phyloP scores from a whole-genome alignment of 1,284 basidiomycete genomes.

The Chalciporus sp. region DNA sequence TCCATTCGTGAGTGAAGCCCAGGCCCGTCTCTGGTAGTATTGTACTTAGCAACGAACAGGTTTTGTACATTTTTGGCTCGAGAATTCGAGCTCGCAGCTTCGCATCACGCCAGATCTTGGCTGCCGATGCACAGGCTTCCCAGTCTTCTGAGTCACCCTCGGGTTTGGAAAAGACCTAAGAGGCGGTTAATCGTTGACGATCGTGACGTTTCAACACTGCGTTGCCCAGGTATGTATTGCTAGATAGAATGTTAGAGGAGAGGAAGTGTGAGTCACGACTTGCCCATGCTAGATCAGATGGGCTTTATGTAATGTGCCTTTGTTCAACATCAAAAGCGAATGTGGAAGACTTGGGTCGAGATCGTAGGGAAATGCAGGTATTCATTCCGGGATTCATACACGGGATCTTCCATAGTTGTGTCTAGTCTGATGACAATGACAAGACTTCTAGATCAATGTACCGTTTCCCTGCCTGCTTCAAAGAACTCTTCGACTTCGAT shows the following conservation, averaged over 20 bases:
- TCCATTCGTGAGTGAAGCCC: conserved; percentile 53
- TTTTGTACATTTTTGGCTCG: conserved; percentile 63
- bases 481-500: background rate
- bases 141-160: background rate
- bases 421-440: conserved; percentile 34
- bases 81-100: conserved; percentile 61
- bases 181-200: background rate
- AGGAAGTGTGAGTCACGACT: background rate
- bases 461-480: background rate
- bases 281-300: too few species aligned
- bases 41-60: conserved; percentile 23
- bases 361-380: background rate
- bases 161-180: conserved; percentile 19
- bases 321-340: too few species aligned
- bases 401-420: background rate
- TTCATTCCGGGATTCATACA: background rate
- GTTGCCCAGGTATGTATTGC: background rate
- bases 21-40: too few species aligned
- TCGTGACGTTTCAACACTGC: background rate
- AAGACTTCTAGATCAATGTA: conserved; percentile 28
- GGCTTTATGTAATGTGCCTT: too few species aligned
- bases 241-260: background rate
- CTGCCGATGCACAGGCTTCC: conserved; percentile 16
- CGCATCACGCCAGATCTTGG: conserved; percentile 53
- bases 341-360: too few species aligned